Percentiles rank a stretch among this genome's conserved stretches.
Evolutionary conservation across 2,329 filamentous ascomycete genomes (phyloP).

Genomic region (Fusarium subtropicale): DNA sequence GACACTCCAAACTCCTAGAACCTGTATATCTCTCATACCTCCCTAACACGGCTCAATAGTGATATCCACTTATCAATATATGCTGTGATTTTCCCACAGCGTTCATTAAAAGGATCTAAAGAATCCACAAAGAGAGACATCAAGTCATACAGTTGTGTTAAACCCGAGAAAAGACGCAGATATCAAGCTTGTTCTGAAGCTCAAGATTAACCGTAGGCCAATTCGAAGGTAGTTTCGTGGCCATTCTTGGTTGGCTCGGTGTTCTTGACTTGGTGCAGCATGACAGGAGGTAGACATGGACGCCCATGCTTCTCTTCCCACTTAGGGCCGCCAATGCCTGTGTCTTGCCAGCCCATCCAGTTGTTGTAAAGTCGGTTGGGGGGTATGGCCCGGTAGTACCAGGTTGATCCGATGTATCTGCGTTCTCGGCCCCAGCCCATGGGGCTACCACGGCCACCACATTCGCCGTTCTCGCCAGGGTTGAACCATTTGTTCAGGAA

Average conservation of each 20-base stretch:
- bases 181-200: neutral
- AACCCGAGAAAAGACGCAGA: neutral
- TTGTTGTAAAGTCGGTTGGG: conserved; percentile 71
- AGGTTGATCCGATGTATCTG: conserved; percentile 68
- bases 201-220: conserved; percentile 53
- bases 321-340: conserved; percentile 62
- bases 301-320: conserved; percentile 69
- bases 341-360: conserved; percentile 71
- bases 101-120: conserved; percentile 12
- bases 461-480: conserved; percentile 65
- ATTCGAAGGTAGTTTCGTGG: conserved; percentile 53
- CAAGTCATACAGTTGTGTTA: conserved; percentile 8
- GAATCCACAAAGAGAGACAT: conserved; percentile 21
- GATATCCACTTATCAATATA: conserved; percentile 36
- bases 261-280: conserved; percentile 71
- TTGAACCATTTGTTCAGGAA: conserved; percentile 71
- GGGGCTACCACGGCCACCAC: conserved; percentile 65
- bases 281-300: conserved; percentile 68
- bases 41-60: conserved; percentile 35
- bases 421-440: conserved; percentile 70
- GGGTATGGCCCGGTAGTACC: conserved; percentile 70
- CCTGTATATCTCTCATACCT: conserved; percentile 41
- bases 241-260: conserved; percentile 63
- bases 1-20: conserved; percentile 36
- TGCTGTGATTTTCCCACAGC: conserved; percentile 14